Conservation (phyloP, 768 basidiomycete species). For the Tylopilus sp. region DNA sequence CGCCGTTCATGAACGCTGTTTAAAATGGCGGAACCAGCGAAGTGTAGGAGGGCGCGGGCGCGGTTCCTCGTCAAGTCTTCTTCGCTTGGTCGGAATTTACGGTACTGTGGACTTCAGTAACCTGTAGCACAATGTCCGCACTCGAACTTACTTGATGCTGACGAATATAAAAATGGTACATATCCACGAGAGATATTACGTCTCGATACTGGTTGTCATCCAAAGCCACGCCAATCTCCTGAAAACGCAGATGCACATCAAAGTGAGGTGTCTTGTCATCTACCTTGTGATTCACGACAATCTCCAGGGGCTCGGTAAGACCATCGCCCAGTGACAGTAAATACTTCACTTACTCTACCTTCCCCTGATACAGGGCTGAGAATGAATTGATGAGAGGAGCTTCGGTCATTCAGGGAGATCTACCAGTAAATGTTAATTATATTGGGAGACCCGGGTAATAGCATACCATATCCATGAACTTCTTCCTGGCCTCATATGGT, state of each 20-base stretch:
- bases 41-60: conserved; percentile 67
- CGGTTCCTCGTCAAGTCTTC: conserved; percentile 56
- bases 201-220: conserved; percentile 96
- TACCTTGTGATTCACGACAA: conserved; percentile 78
- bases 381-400: conserved; percentile 77
- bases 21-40: conserved; percentile 77
- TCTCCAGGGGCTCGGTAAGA: conserved; percentile 37
- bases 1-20: conserved; percentile 80
- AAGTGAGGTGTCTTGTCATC: conserved; percentile 76
- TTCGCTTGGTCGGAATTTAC: conserved; percentile 70
- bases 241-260: conserved; percentile 83
- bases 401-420: conserved; percentile 49
- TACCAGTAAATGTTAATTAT: conserved; percentile 20
- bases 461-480: conserved; percentile 69
- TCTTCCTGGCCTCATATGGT: conserved; percentile 61
- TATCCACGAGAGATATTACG: conserved; percentile 87
- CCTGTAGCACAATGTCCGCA: background rate
- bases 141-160: conserved; percentile 60
- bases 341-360: conserved; percentile 61
- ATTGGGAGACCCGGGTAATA: background rate
- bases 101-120: conserved; percentile 50
- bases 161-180: conserved; percentile 93
- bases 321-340: background rate
- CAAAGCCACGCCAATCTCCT: conserved; percentile 88
- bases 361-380: conserved; percentile 94